These are phyloP conservation scores for Xanthoconium purpureum DNA, from an alignment of 768 basidiomycete genomes.

Conservation along the genomic window DNA sequence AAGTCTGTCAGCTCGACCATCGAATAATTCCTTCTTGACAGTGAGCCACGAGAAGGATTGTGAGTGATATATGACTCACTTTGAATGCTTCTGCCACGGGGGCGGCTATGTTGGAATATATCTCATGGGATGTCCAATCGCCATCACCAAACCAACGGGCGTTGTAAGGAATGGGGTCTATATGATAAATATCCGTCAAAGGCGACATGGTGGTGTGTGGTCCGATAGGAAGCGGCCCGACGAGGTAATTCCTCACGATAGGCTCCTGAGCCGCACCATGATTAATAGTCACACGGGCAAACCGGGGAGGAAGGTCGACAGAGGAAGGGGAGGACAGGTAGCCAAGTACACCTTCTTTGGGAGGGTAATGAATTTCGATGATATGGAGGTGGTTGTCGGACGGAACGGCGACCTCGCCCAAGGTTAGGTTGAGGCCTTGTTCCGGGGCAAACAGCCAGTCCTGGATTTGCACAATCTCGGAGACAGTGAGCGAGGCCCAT, in stretches of 20 bases:
- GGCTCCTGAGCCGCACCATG: constrained; percentile 43
- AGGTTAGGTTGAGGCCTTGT: constrained; percentile 48
- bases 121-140: constrained; percentile 20
- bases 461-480: constrained; percentile 42
- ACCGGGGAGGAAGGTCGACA: constrained; percentile 33
- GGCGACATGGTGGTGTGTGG: constrained; percentile 37
- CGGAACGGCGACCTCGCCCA: constrained; percentile 24
- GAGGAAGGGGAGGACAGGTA: constrained; percentile 40
- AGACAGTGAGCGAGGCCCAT: constrained; percentile 49
- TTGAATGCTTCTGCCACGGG: constrained; percentile 40
- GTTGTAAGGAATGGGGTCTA: constrained; percentile 51
- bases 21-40: constrained; percentile 44
- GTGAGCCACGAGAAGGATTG: background rate
- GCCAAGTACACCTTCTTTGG: constrained; percentile 45
- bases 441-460: constrained; percentile 45
- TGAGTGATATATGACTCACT: constrained; percentile 25
- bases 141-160: constrained; percentile 38
- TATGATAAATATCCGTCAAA: constrained; percentile 51
- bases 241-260: constrained; percentile 50
- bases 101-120: constrained; percentile 34
- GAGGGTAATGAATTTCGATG: constrained; percentile 49
- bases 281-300: constrained; percentile 50
- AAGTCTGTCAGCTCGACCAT: constrained; percentile 40
- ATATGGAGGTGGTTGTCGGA: constrained; percentile 51
- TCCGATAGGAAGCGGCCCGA: constrained; percentile 55